Percentiles rank a stretch among this genome's conserved stretches.
phyloP scores from a whole-genome alignment of 805 yeast genomes.

The Scheffersomyces coipomensis region DNA sequence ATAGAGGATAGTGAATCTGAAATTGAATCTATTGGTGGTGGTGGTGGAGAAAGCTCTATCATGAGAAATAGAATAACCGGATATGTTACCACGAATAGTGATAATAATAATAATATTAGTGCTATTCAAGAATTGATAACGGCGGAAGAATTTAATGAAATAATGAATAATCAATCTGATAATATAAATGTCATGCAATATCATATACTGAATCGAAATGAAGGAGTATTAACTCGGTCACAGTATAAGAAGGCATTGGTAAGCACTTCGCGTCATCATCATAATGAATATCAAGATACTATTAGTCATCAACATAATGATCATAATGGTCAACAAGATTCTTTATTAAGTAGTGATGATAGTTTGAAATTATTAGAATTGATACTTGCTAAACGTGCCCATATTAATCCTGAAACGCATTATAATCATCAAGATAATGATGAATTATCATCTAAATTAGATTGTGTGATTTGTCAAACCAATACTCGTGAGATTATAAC shows the following conservation, averaged over 20 bases:
- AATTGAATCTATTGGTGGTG: constrained; percentile 4
- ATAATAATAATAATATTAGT: not conserved
- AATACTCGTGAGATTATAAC: constrained; percentile 73
- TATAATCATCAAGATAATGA: not conserved
- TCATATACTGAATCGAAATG: constrained; percentile 20
- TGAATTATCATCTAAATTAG: constrained; percentile 26
- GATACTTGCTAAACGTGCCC: constrained; percentile 8
- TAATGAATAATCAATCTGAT: constrained; percentile 13
- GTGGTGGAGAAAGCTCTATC: not conserved
- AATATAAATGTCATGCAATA: constrained; percentile 20
- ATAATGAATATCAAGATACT: not conserved
- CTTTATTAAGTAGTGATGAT: constrained; percentile 5
- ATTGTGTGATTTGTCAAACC: constrained; percentile 80
- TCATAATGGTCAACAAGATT: not conserved
- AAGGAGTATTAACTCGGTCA: constrained; percentile 32
- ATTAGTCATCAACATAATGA: not conserved
- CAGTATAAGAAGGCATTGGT: constrained; percentile 12
- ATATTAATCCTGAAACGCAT: not conserved
- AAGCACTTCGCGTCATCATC: not conserved
- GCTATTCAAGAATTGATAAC: constrained; percentile 22
- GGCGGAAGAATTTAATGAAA: constrained; percentile 22
- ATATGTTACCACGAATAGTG: not conserved
- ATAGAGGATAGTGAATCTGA: constrained; percentile 2
- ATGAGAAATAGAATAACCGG: not conserved
- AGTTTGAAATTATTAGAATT: constrained; percentile 9